These are phyloP conservation scores for Tetrapisispora iriomotensis DNA, from an alignment of 805 yeast species.

Conservation along the genomic window DNA sequence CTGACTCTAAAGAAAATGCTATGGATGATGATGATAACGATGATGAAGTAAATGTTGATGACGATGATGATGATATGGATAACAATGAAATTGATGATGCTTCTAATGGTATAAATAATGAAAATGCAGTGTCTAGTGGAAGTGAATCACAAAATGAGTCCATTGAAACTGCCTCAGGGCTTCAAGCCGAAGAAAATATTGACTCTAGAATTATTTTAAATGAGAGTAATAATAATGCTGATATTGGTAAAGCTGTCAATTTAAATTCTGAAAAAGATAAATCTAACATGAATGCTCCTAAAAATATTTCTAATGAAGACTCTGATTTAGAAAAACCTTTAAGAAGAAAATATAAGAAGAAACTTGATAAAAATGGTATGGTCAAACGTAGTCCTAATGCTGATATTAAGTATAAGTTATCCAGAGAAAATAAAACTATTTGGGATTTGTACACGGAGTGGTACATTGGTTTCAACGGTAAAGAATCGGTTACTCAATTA, in stretches of 20 bases:
- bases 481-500: slow-evolving; percentile 23
- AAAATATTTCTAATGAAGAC: neutral
- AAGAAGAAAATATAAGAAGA: neutral
- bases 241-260: neutral
- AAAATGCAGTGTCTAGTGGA: neutral
- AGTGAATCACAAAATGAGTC: neutral
- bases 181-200: too few species aligned
- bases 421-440: slow-evolving; percentile 30
- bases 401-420: slow-evolving; percentile 27
- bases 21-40: neutral
- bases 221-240: neutral
- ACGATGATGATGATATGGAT: neutral
- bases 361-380: neutral
- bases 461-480: slow-evolving; percentile 30
- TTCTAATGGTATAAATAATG: too few species aligned
- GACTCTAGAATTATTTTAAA: too few species aligned
- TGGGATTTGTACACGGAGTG: slow-evolving; percentile 32
- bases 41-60: neutral
- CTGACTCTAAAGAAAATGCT: too few species aligned
- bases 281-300: too few species aligned
- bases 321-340: neutral
- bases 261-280: neutral
- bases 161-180: neutral
- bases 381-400: slow-evolving; percentile 1
- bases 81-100: neutral